These are phyloP conservation scores for Tetrahymena malaccensis DNA, from an alignment of 73 alveolate species.

Conservation along the genomic window DNA sequence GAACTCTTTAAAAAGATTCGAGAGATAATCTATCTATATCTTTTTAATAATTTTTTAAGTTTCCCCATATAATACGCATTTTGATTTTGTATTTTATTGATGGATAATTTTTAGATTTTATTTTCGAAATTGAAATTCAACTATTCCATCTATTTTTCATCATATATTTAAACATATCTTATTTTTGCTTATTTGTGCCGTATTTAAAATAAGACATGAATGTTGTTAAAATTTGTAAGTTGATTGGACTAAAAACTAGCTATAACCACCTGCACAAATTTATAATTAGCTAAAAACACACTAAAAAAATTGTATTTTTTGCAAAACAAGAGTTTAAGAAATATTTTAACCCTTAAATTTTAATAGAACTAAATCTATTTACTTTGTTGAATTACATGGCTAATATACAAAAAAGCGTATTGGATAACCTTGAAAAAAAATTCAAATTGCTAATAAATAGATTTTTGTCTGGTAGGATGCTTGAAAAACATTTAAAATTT, in stretches of 20 bases:
- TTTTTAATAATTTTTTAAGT: neutral
- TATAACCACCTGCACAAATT: neutral
- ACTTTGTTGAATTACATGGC: neutral
- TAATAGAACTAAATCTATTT: no score
- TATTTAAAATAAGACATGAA: neutral
- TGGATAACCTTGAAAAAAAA: neutral
- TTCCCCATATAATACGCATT: neutral
- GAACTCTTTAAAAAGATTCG: neutral
- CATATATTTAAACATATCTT: neutral
- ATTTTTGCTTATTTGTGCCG: no score
- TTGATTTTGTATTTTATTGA: neutral
- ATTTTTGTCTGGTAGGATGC: neutral
- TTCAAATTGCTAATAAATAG: neutral
- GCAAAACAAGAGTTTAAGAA: neutral
- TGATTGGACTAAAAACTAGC: no score
- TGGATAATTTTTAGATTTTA: neutral
- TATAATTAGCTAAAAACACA: neutral
- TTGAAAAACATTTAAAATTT: neutral
- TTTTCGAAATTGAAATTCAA: neutral
- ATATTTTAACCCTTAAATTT: neutral
- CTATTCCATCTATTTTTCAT: neutral
- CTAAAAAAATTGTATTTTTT: no score
- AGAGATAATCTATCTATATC: neutral
- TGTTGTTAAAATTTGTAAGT: neutral
- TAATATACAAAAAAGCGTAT: neutral